Conservation (phyloP, 1,139 yeast species). For the Kluyveromyces sp. region DNA sequence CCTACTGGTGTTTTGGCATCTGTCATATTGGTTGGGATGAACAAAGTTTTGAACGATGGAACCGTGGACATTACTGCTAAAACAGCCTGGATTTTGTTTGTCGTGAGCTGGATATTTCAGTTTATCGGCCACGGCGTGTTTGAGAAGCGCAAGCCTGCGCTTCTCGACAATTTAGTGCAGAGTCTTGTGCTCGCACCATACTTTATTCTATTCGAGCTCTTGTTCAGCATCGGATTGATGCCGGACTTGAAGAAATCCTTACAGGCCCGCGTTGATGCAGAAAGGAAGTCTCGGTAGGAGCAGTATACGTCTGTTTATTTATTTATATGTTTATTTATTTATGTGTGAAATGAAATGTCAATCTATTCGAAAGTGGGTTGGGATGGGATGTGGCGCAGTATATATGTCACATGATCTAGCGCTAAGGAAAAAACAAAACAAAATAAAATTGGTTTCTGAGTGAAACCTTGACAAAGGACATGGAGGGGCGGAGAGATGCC, state of each 20-base stretch:
- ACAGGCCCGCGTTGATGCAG: conserved; percentile 27
- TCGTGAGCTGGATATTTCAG: conserved; percentile 71
- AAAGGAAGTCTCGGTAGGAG: too few species aligned
- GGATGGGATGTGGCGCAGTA: too few species aligned
- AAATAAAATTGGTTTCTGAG: too few species aligned
- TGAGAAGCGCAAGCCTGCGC: conserved; percentile 81
- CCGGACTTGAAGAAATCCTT: conserved; percentile 48
- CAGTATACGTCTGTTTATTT: too few species aligned
- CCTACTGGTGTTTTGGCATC: conserved; percentile 37
- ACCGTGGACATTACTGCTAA: conserved; percentile 9
- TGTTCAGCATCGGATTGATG: conserved; percentile 59
- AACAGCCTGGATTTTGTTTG: conserved; percentile 33
- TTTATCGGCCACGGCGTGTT: conserved; percentile 81
- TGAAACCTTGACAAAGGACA: too few species aligned
- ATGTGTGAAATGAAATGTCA: too few species aligned
- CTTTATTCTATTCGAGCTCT: conserved; percentile 73
- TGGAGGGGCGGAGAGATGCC: too few species aligned
- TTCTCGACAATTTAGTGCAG: conserved; percentile 72
- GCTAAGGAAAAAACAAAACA: too few species aligned
- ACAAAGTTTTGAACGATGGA: conserved; percentile 15
- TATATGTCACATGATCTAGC: too few species aligned
- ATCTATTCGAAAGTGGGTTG: too few species aligned
- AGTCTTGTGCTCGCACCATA: conserved; percentile 88
- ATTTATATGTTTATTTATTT: too few species aligned
- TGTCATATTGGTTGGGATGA: conserved; percentile 29